A percentile compares a stretch with the other conserved stretches of the same genome.
Conservation (phyloP, 768 basidiomycete genomes). For the Termitomyces sp. region DNA sequence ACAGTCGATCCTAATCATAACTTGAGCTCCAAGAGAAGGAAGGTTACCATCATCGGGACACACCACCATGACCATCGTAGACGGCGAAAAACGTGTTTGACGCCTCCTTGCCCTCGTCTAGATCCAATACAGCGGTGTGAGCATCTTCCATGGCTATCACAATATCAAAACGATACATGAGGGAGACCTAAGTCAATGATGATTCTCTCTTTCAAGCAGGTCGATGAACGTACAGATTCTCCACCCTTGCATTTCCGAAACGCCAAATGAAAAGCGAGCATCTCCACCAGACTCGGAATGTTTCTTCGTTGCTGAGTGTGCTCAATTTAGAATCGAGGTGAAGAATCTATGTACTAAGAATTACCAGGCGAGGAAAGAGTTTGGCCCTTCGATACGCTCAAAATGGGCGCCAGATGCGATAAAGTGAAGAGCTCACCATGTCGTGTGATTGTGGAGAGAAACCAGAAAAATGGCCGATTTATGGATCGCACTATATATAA, state of each 20-base stretch:
- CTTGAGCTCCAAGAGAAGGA: conserved; percentile 6
- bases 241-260: conserved; percentile 99
- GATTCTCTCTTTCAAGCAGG: conserved; percentile 1
- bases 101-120: conserved; percentile 46
- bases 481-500: conserved; percentile 8
- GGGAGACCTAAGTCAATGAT: not conserved
- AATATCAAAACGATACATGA: not conserved
- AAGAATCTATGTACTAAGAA: conserved; percentile 18
- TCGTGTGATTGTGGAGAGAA: conserved; percentile 10
- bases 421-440: conserved; percentile 23
- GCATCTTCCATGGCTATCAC: conserved; percentile 93
- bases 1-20: conserved; percentile 61
- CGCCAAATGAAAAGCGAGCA: conserved; percentile 63
- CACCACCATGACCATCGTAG: conserved; percentile 98
- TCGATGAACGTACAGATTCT: conserved; percentile 73
- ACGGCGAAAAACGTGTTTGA: conserved; percentile 89
- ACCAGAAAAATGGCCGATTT: conserved; percentile 6
- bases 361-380: conserved; percentile 76
- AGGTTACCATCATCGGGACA: conserved; percentile 16
- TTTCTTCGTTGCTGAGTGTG: conserved; percentile 69
- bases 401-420: conserved; percentile 6
- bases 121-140: conserved; percentile 67
- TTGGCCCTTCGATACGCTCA: conserved; percentile 58
- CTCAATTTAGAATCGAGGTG: conserved; percentile 7
- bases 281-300: conserved; percentile 67